Percentiles rank a stretch among this genome's conserved stretches.
Evolutionary conservation across 768 basidiomycete genomes (phyloP).

Genomic region (Podaxis sp.): DNA sequence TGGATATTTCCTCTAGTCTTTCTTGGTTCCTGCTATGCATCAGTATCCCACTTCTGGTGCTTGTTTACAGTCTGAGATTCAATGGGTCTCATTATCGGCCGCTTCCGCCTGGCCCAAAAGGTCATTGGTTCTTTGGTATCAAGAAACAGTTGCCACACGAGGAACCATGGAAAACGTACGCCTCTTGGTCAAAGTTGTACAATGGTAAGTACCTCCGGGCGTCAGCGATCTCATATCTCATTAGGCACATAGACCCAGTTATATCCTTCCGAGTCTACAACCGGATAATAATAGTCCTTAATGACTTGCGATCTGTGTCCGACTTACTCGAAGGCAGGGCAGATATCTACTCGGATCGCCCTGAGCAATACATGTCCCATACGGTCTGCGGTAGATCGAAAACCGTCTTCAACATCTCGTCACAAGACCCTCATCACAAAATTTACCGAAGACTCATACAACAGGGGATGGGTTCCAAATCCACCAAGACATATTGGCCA

Average conservation of each 20-base stretch:
- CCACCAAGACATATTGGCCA: slow-evolving; percentile 28
- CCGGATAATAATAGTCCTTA: slow-evolving; percentile 43
- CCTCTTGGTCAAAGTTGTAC: slow-evolving; percentile 15
- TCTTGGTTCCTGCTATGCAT: background rate
- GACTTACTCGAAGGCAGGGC: slow-evolving; percentile 50
- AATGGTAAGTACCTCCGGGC: slow-evolving; percentile 6
- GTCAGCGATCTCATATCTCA: background rate
- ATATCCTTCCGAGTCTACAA: slow-evolving; percentile 45
- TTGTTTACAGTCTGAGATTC: background rate
- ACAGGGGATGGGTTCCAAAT: slow-evolving; percentile 29
- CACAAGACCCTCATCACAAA: slow-evolving; percentile 30
- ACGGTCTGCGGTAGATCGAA: slow-evolving; percentile 36
- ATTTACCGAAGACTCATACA: slow-evolving; percentile 38
- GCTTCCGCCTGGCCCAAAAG: slow-evolving; percentile 17
- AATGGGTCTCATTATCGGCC: background rate
- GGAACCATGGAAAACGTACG: slow-evolving; percentile 20
- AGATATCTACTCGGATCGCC: slow-evolving; percentile 52
- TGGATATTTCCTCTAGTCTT: background rate
- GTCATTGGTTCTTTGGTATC: slow-evolving; percentile 12
- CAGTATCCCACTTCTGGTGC: background rate
- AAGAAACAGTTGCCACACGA: slow-evolving; percentile 11
- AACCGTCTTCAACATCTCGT: slow-evolving; percentile 40
- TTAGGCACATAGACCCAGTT: slow-evolving; percentile 29
- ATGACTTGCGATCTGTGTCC: slow-evolving; percentile 35
- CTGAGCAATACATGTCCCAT: slow-evolving; percentile 39